Evolutionary conservation across 2,329 filamentous ascomycete genomes (phyloP).

Genomic region (Teratosphaeria viscida): DNA sequence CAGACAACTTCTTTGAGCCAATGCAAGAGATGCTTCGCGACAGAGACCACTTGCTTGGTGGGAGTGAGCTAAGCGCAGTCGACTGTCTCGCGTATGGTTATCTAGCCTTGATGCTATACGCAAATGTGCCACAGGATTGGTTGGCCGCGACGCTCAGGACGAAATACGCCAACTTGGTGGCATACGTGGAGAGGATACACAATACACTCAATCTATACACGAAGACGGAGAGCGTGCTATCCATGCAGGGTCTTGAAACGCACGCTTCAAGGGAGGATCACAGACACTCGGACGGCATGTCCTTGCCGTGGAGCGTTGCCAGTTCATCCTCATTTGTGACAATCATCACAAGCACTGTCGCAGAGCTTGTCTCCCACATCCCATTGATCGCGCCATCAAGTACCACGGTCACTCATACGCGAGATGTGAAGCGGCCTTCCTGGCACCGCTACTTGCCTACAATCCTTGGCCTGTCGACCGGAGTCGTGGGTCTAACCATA

Average conservation of each 20-base stretch:
- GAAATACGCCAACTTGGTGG: conserved; percentile 33
- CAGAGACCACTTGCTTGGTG: conserved; percentile 25
- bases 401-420: conserved; percentile 1
- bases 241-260: conserved; percentile 5
- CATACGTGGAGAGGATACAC: conserved; percentile 30
- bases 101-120: conserved; percentile 59
- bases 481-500: conserved; percentile 10
- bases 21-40: conserved; percentile 51
- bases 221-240: conserved; percentile 14
- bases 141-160: conserved; percentile 45
- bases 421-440: background rate
- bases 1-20: conserved; percentile 60
- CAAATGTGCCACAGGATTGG: conserved; percentile 53
- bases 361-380: conserved; percentile 5
- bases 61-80: conserved; percentile 47
- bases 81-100: conserved; percentile 79
- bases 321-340: background rate
- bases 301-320: conserved; percentile 16
- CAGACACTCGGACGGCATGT: conserved; percentile 4
- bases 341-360: background rate
- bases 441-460: conserved; percentile 12
- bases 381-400: background rate
- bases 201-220: conserved; percentile 12
- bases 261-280: conserved; percentile 2
- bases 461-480: conserved; percentile 10